A percentile compares a stretch with the other conserved stretches of the same genome.
Conservation (phyloP, 805 yeast genomes). For the Candida golubevii region DNA sequence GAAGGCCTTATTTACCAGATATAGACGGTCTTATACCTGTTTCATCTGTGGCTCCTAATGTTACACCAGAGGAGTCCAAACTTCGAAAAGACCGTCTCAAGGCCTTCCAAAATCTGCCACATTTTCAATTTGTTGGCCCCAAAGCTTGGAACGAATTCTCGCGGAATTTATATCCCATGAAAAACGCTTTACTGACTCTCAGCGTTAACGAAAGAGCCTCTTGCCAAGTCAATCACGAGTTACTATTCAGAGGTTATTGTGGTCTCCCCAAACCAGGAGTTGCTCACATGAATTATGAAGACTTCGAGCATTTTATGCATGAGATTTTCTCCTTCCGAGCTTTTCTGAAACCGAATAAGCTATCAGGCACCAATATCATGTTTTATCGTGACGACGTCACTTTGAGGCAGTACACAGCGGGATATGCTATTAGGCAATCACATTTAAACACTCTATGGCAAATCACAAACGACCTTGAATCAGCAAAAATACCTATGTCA, state of each 20-base stretch:
- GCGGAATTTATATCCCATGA: constrained; percentile 11
- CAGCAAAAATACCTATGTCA: constrained; percentile 25
- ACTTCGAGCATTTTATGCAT: constrained; percentile 26
- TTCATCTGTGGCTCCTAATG: neutral
- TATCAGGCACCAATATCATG: constrained; percentile 11
- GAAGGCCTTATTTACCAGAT: constrained; percentile 9
- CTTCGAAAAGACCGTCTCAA: constrained; percentile 7
- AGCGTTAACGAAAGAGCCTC: constrained; percentile 1
- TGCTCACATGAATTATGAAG: constrained; percentile 21
- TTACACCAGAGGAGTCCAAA: constrained; percentile 7
- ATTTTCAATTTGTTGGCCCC: constrained; percentile 8
- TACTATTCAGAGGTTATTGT: constrained; percentile 23
- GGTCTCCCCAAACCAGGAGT: constrained; percentile 26
- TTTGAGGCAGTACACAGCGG: constrained; percentile 14
- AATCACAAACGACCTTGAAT: constrained; percentile 26
- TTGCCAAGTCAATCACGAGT: constrained; percentile 22
- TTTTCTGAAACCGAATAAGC: constrained; percentile 25
- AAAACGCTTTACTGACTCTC: constrained; percentile 7
- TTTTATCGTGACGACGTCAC: constrained; percentile 3
- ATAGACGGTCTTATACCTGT: neutral
- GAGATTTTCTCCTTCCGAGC: constrained; percentile 21
- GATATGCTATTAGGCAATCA: constrained; percentile 17
- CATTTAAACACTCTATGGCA: constrained; percentile 21
- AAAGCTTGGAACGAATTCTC: constrained; percentile 4
- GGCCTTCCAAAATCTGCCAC: constrained; percentile 8